Percentiles rank a stretch among this genome's conserved stretches.
Evolutionary conservation across 2,329 filamentous ascomycete species (phyloP).

Genomic region (Phialophora expanda): DNA sequence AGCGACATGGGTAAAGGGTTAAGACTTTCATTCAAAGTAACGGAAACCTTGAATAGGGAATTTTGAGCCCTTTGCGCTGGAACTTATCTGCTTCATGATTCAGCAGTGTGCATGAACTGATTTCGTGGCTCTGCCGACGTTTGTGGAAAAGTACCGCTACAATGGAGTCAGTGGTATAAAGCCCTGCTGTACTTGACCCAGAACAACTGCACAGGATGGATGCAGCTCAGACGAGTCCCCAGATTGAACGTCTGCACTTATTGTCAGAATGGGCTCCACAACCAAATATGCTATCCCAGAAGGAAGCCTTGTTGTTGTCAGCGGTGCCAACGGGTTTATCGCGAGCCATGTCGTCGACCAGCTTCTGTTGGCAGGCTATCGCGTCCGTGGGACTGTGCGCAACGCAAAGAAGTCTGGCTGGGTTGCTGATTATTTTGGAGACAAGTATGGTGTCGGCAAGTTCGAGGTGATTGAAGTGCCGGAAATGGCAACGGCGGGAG

Average conservation of each 20-base stretch:
- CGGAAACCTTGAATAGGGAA: not conserved
- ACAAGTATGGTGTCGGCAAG: conserved; percentile 44
- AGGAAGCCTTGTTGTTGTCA: conserved; percentile 49
- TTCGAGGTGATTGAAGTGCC: conserved; percentile 47
- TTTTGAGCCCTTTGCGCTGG: not conserved
- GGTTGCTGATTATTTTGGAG: conserved; percentile 45
- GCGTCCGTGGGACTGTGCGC: conserved; percentile 54
- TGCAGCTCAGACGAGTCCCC: not conserved
- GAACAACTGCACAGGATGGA: not conserved
- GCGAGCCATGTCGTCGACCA: conserved; percentile 51
- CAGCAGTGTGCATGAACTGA: not conserved
- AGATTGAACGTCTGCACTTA: not conserved
- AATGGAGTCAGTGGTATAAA: not conserved
- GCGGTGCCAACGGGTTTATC: conserved; percentile 55
- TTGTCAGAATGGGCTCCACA: conserved; percentile 10
- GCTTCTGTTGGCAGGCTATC: conserved; percentile 51
- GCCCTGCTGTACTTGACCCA: not conserved
- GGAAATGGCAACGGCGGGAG: conserved; percentile 43
- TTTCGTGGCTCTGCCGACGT: not conserved
- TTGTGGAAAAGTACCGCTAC: not conserved
- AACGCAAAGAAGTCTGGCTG: conserved; percentile 44
- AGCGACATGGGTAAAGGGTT: not conserved
- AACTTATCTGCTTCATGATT: not conserved
- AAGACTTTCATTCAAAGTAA: not conserved
- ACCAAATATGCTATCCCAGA: conserved; percentile 27